Evolutionary conservation across 2,329 filamentous ascomycete species (phyloP).

Genomic region (Aspergillus clavatus): DNA sequence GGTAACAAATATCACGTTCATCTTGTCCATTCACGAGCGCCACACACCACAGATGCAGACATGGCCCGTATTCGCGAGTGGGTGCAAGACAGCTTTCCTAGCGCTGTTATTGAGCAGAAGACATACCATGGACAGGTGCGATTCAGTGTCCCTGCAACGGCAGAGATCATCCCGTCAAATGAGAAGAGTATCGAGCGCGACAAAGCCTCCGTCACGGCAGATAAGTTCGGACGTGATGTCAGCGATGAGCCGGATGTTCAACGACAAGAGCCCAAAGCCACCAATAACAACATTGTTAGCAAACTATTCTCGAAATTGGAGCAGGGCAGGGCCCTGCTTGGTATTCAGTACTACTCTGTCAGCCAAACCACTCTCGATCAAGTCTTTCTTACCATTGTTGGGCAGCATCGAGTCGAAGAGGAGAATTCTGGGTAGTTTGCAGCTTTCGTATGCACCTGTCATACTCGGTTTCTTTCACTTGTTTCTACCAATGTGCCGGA

Average conservation of each 20-base stretch:
- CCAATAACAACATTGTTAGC: slow-evolving; percentile 35
- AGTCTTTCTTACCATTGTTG: slow-evolving; percentile 82
- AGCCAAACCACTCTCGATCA: slow-evolving; percentile 84
- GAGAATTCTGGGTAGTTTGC: slow-evolving; percentile 45
- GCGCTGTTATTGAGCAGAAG: slow-evolving; percentile 65
- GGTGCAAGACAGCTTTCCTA: slow-evolving; percentile 58
- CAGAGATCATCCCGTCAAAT: not conserved
- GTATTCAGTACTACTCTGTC: slow-evolving; percentile 81
- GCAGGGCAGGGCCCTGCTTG: slow-evolving; percentile 61
- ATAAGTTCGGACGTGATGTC: not conserved
- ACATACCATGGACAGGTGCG: slow-evolving; percentile 81
- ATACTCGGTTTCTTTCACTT: not conserved
- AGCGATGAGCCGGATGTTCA: not conserved
- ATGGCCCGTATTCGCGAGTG: slow-evolving; percentile 63
- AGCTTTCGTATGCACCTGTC: not conserved
- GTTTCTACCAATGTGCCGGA: not conserved
- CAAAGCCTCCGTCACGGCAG: not conserved
- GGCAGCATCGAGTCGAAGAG: slow-evolving; percentile 71
- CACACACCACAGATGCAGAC: slow-evolving; percentile 64
- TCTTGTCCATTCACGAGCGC: slow-evolving; percentile 68
- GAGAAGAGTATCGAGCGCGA: not conserved
- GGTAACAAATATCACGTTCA: slow-evolving; percentile 79
- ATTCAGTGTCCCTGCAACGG: slow-evolving; percentile 63
- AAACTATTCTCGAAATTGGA: slow-evolving; percentile 69
- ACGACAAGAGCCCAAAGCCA: not conserved